These are phyloP conservation scores for Onygenales sp. DNA, from an alignment of 2,329 filamentous ascomycete species.

Conservation along the genomic window DNA sequence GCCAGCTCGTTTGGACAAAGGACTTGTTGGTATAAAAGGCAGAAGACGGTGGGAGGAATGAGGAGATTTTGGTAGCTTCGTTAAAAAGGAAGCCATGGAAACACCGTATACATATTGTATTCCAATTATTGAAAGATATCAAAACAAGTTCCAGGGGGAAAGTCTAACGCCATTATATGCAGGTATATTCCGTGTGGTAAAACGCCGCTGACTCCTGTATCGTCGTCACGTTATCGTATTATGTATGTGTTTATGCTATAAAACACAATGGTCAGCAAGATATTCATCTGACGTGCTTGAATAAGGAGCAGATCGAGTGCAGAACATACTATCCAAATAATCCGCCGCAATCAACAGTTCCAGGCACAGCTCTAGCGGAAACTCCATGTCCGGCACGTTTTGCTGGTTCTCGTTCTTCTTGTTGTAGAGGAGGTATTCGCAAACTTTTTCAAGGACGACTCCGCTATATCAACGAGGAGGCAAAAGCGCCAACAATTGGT, in stretches of 20 bases:
- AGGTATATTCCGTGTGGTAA: too few relatives aligned
- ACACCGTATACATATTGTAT: too few relatives aligned
- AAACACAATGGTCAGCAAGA: neutral
- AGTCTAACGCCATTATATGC: too few relatives aligned
- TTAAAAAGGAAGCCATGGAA: too few relatives aligned
- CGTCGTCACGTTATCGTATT: too few relatives aligned
- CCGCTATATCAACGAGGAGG: slow-evolving; percentile 33
- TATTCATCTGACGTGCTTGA: neutral
- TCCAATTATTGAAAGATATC: too few relatives aligned
- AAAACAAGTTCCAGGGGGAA: too few relatives aligned
- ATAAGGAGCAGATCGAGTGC: neutral
- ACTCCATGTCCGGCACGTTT: slow-evolving; percentile 58
- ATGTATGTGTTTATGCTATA: neutral
- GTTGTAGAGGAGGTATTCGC: slow-evolving; percentile 62
- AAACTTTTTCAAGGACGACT: slow-evolving; percentile 57
- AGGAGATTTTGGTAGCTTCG: too few relatives aligned
- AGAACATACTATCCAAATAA: slow-evolving; percentile 44
- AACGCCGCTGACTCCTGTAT: too few relatives aligned
- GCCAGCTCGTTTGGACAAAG: neutral
- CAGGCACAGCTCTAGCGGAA: slow-evolving; percentile 55
- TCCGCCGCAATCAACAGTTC: slow-evolving; percentile 60
- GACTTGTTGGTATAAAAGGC: neutral
- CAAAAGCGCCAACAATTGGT: slow-evolving; percentile 1
- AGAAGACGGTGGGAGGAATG: too few relatives aligned
- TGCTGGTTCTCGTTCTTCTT: slow-evolving; percentile 52